These are phyloP conservation scores for Russula sp. DNA, from an alignment of 768 basidiomycete species.

Conservation along the genomic window DNA sequence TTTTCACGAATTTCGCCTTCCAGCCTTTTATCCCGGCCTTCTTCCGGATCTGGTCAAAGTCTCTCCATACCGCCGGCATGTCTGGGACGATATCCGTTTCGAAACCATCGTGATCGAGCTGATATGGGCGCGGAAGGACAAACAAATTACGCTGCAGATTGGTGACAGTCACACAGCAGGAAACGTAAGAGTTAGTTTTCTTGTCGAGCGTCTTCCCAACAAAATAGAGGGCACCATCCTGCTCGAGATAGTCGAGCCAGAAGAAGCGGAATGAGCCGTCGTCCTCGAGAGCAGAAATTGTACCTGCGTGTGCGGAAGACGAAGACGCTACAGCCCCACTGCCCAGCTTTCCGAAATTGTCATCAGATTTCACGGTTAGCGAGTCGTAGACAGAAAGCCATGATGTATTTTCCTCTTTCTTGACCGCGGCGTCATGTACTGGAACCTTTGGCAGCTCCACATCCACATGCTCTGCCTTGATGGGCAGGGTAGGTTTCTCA, in stretches of 20 bases:
- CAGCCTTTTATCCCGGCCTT: slow-evolving; percentile 67
- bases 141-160: slow-evolving; percentile 89
- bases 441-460: slow-evolving; percentile 32
- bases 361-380: slow-evolving; percentile 57
- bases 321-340: slow-evolving; percentile 30
- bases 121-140: slow-evolving; percentile 72
- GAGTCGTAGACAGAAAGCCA: slow-evolving; percentile 80
- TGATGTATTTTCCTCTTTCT: slow-evolving; percentile 52
- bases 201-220: slow-evolving; percentile 90
- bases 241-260: slow-evolving; percentile 95
- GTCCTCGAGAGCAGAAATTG: slow-evolving; percentile 64
- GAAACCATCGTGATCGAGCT: slow-evolving; percentile 53
- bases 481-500: slow-evolving; percentile 49
- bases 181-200: slow-evolving; percentile 63
- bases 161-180: slow-evolving; percentile 83
- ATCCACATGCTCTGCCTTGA: slow-evolving; percentile 32
- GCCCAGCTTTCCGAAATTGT: slow-evolving; percentile 52
- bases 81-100: slow-evolving; percentile 77
- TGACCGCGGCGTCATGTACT: slow-evolving; percentile 31
- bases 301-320: slow-evolving; percentile 39
- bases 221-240: slow-evolving; percentile 80
- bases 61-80: slow-evolving; percentile 68
- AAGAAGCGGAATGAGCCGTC: slow-evolving; percentile 89
- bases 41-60: slow-evolving; percentile 77
- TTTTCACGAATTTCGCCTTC: slow-evolving; percentile 79